Evolutionary conservation across 192 early-diverging fungal genomes (phyloP).

Genomic region (Coemansia sp.): DNA sequence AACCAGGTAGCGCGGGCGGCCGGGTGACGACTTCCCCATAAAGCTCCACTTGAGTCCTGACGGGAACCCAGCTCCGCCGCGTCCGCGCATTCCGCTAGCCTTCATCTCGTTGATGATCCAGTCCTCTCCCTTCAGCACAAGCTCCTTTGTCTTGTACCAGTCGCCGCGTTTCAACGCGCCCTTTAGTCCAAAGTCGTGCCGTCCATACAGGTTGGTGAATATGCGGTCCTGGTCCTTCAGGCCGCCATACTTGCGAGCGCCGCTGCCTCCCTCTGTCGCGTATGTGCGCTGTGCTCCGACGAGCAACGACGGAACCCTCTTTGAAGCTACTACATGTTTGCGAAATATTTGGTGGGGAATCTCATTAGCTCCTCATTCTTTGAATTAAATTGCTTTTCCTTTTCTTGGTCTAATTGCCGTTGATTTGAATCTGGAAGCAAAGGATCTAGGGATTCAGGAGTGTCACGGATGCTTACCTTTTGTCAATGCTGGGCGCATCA

Average conservation of each 20-base stretch:
- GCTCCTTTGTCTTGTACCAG: slow-evolving; percentile 99
- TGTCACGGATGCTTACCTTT: slow-evolving; percentile 5
- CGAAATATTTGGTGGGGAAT: too few species aligned
- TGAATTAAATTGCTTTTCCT: too few species aligned
- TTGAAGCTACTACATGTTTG: not conserved
- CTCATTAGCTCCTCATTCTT: too few species aligned
- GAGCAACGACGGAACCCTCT: not conserved
- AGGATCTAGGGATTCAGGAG: not conserved
- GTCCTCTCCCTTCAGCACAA: slow-evolving; percentile 90
- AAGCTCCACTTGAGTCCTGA: slow-evolving; percentile 99
- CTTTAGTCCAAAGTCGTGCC: slow-evolving; percentile 85
- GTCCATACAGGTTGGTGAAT: slow-evolving; percentile 95
- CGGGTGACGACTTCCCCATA: slow-evolving; percentile 93
- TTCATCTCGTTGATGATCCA: slow-evolving; percentile 99
- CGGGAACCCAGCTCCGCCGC: slow-evolving; percentile 98
- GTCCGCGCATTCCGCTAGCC: slow-evolving; percentile 86
- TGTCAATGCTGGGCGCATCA: slow-evolving; percentile 16
- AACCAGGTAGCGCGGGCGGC: slow-evolving; percentile 90
- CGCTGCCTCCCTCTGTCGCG: slow-evolving; percentile 30
- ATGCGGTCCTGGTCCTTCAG: slow-evolving; percentile 93
- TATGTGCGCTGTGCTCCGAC: slow-evolving; percentile 12
- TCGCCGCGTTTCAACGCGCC: slow-evolving; percentile 94
- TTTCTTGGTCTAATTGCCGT: too few species aligned
- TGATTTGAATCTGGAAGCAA: too few species aligned
- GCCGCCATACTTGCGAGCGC: slow-evolving; percentile 59